These are phyloP conservation scores for Panellus pusillus DNA, from an alignment of 768 basidiomycete genomes.

Conservation along the genomic window DNA sequence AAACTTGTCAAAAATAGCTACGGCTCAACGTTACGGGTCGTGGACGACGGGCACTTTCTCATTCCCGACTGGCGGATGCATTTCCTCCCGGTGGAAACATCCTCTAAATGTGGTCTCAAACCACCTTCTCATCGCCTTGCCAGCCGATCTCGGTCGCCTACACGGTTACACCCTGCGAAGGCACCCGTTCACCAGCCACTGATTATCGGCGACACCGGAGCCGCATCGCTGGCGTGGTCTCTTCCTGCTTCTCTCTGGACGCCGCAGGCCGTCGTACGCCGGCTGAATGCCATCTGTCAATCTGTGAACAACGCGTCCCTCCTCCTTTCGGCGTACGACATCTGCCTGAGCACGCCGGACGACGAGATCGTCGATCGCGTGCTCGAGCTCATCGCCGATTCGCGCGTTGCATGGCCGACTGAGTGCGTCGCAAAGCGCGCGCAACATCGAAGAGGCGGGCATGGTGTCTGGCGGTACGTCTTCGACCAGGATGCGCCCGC, in stretches of 20 bases:
- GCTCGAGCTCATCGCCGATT: constrained; percentile 74
- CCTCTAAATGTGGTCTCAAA: constrained; percentile 3
- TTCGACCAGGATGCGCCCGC: constrained; percentile 80
- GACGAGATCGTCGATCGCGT: constrained; percentile 69
- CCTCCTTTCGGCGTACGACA: constrained; percentile 72
- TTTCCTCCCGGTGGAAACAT: constrained; percentile 34
- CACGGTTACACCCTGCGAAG: constrained; percentile 24
- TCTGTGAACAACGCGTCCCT: constrained; percentile 60
- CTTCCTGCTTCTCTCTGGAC: constrained; percentile 63
- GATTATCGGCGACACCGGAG: constrained; percentile 72
- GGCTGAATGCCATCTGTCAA: constrained; percentile 75
- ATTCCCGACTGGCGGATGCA: constrained; percentile 55
- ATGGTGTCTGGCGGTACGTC: constrained; percentile 75
- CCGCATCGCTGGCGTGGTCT: constrained; percentile 66
- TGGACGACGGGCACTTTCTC: constrained; percentile 74
- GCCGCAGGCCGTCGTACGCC: constrained; percentile 56
- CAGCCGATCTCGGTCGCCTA: constrained; percentile 25
- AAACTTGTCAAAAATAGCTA: constrained; percentile 48
- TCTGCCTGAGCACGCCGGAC: constrained; percentile 56
- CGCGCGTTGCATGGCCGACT: constrained; percentile 75
- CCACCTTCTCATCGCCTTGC: neutral
- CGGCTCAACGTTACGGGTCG: constrained; percentile 50
- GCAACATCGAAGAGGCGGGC: constrained; percentile 49
- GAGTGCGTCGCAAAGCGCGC: constrained; percentile 59
- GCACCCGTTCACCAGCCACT: constrained; percentile 56